Conservation (phyloP, 2,329 filamentous ascomycete genomes). For the Claviceps sp. region DNA sequence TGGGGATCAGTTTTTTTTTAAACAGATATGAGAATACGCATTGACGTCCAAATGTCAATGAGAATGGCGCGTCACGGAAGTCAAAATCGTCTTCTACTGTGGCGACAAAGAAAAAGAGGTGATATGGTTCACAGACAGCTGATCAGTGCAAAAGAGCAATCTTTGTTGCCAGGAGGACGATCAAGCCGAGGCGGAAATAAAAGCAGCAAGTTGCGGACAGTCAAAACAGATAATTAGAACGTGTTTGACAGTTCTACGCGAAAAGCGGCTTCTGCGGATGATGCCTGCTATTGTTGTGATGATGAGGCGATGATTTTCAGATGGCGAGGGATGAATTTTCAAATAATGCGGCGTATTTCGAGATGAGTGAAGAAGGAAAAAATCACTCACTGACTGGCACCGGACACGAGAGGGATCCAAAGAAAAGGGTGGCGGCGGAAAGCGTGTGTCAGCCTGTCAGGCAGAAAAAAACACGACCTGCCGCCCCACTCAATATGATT, state of each 20-base stretch:
- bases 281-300: not conserved
- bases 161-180: slow-evolving; percentile 1
- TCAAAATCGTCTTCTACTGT: slow-evolving; percentile 11
- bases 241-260: not conserved
- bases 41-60: slow-evolving; percentile 4
- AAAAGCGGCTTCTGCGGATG: not conserved
- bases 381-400: not conserved
- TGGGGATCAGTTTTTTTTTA: slow-evolving; percentile 1
- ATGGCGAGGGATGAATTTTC: not conserved
- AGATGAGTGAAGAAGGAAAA: slow-evolving; percentile 1
- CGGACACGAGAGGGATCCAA: not conserved
- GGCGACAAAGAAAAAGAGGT: slow-evolving; percentile 7
- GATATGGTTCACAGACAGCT: slow-evolving; percentile 8
- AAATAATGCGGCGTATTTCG: not conserved
- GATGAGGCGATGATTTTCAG: not conserved
- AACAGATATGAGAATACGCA: slow-evolving; percentile 8
- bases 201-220: not conserved
- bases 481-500: not conserved
- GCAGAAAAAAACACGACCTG: slow-evolving; percentile 4
- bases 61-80: slow-evolving; percentile 5
- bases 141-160: not conserved
- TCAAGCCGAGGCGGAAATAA: not conserved
- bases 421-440: slow-evolving; percentile 3
- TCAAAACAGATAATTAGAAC: not conserved
- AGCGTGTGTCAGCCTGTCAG: not conserved